These are phyloP conservation scores for Forsythia suspensa DNA, from an alignment of 257 asterid genomes.

Conservation along the genomic window DNA sequence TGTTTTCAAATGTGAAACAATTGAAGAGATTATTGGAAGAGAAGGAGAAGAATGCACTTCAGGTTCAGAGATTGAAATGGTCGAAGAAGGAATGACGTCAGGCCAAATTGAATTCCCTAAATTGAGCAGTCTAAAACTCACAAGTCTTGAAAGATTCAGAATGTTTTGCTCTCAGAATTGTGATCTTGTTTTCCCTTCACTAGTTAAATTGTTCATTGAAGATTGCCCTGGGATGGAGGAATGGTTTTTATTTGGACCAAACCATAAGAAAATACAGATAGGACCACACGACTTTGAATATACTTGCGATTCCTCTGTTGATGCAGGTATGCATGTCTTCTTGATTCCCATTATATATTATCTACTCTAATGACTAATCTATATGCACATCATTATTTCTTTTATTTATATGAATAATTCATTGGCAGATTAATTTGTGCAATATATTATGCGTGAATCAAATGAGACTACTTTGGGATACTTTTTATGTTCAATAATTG, in stretches of 20 bases:
- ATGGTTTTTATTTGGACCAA: too few relatives aligned
- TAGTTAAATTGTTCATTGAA: neutral
- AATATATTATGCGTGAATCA: too few relatives aligned
- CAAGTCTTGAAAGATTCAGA: neutral
- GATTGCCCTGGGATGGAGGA: neutral
- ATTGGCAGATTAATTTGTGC: too few relatives aligned
- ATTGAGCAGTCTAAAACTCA: neutral
- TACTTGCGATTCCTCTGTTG: too few relatives aligned
- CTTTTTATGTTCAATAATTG: too few relatives aligned
- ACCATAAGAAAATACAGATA: too few relatives aligned
- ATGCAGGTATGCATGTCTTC: neutral
- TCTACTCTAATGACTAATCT: too few relatives aligned
- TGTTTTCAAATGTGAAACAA: neutral
- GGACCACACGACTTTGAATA: too few relatives aligned
- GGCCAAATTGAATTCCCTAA: neutral
- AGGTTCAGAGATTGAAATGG: neutral
- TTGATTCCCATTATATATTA: too few relatives aligned
- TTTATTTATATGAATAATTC: too few relatives aligned
- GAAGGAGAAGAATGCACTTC: neutral
- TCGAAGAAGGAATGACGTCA: neutral
- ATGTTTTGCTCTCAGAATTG: neutral
- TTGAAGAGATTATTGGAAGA: constrained; percentile 9
- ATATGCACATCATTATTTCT: too few relatives aligned
- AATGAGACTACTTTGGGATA: too few relatives aligned
- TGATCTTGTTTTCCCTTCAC: constrained; percentile 1